Base-by-base conservation (phyloP, 2,329 filamentous ascomycete genomes). In the Cordyceps tenuipes region DNA sequence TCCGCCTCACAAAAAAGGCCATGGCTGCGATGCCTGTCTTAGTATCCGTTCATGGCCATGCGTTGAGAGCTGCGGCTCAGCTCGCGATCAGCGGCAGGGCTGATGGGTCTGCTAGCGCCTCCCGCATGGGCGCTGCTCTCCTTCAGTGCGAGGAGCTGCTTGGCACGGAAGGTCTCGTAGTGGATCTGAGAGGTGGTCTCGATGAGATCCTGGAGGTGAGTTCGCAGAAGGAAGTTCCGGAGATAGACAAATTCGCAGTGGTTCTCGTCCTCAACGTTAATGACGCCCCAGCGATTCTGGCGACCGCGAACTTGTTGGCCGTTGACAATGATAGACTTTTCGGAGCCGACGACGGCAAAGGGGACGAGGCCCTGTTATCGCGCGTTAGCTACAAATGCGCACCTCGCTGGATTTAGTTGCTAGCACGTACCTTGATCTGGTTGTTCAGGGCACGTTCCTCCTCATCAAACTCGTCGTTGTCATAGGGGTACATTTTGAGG, bases 231-330 rank as follows among this genome's bases (percentile, higher is more conserved):
- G 85, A 99, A 99, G 83, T 99, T 93, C 74, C 94, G 88, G 64
- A 99, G 86, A 76, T 96, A 97, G 72, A 97, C 88, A 72, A 99
- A 99, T 84, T 99, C 94, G 85, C 94, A 99, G 82, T 99, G 94
- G 78, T 88, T 95, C 82, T 99, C 94, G 69, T 99, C 93, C 80
- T 99, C 94, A 69, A 99, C 93, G 72, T 99, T 99, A 82, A 99
- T 97, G 66, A 97, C 90, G 69, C 94, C 94, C 94, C 94, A 99
- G 76, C 94, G 87, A 84, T 97, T 99, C 79, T 99, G 94, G 71
- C 94, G 92, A 66, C 92, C 94, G 66, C 92, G 91, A 65, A 99
- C 94, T 79, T 96, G 91, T 82, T 96, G 93, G 76, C 94, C 94
- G 71, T 93, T 91, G 75, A 99, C 90, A 65, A 97, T 92, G 74